Conservation (phyloP, 805 yeast genomes). For the Cyberlindnera meyerae region DNA sequence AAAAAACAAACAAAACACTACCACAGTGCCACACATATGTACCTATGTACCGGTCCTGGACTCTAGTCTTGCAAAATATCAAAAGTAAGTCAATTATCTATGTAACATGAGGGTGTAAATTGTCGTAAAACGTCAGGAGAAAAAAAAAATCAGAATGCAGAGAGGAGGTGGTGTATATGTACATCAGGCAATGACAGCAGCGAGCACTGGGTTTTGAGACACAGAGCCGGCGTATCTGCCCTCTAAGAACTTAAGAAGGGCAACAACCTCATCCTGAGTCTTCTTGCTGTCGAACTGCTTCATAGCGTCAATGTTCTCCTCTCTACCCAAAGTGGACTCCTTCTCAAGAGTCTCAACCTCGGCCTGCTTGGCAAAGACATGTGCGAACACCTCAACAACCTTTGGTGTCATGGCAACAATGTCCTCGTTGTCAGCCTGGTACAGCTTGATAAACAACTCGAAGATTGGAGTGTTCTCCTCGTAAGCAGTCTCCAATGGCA, state of each 20-base stretch:
- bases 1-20: no score
- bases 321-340: conserved; percentile 82
- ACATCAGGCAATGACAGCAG: conserved; percentile 28
- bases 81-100: no score
- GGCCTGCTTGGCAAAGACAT: conserved; percentile 68
- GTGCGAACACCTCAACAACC: conserved; percentile 62
- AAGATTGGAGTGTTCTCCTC: conserved; percentile 94
- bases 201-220: conserved; percentile 36
- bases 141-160: not conserved
- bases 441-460: conserved; percentile 67
- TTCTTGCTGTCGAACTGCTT: conserved; percentile 76
- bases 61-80: no score
- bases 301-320: conserved; percentile 68
- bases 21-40: no score
- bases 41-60: no score
- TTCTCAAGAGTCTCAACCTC: conserved; percentile 64
- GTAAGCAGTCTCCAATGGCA: conserved; percentile 82
- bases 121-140: no score
- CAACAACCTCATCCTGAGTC: conserved; percentile 57
- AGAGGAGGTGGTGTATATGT: no score
- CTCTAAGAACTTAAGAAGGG: conserved; percentile 69
- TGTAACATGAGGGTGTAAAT: no score
- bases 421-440: conserved; percentile 54
- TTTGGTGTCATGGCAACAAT: conserved; percentile 53
- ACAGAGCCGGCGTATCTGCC: conserved; percentile 59